phyloP scores from a whole-genome alignment of 2,329 filamentous ascomycete genomes.

The Fusarium brachygibbosum region DNA sequence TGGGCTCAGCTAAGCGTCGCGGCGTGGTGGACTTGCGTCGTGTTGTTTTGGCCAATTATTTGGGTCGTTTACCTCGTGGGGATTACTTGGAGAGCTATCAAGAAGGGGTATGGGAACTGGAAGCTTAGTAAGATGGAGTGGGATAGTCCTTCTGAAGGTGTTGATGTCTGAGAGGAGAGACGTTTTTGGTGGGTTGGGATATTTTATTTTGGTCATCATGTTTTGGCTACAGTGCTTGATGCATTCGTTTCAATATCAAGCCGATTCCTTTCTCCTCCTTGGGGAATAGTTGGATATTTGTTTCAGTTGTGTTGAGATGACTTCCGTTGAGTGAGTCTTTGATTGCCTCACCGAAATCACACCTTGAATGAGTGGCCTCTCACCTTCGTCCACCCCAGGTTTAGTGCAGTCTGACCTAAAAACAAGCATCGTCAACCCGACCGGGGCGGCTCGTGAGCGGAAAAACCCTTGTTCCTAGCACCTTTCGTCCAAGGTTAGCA shows the following conservation, averaged over 20 bases:
- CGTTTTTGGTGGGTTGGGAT: constrained; percentile 4
- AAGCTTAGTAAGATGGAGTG: not conserved
- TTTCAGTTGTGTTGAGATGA: constrained; percentile 2
- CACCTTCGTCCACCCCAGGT: constrained; percentile 3
- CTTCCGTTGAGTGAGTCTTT: not conserved
- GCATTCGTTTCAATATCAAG: constrained; percentile 22
- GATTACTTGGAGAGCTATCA: constrained; percentile 61
- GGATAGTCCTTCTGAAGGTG: not conserved
- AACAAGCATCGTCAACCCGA: constrained; percentile 13
- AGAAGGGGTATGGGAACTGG: constrained; percentile 61
- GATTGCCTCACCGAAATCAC: not conserved
- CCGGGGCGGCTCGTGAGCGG: constrained; percentile 28
- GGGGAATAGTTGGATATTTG: not conserved
- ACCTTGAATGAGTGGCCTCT: constrained; percentile 13
- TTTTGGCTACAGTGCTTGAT: constrained; percentile 18
- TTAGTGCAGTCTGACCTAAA: constrained; percentile 22
- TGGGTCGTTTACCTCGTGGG: constrained; percentile 77
- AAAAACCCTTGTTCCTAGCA: constrained; percentile 45
- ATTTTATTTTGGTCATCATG: constrained; percentile 1
- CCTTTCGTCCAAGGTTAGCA: constrained; percentile 14
- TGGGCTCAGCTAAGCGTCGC: constrained; percentile 44
- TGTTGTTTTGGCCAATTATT: constrained; percentile 68
- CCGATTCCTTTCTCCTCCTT: not conserved
- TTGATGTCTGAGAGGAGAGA: constrained; percentile 12
- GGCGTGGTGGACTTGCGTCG: constrained; percentile 50